Percentiles rank a stretch among this genome's conserved stretches.
phyloP scores from a whole-genome alignment of 2,329 filamentous ascomycete species.

The Cryphonectria nitschkei region DNA sequence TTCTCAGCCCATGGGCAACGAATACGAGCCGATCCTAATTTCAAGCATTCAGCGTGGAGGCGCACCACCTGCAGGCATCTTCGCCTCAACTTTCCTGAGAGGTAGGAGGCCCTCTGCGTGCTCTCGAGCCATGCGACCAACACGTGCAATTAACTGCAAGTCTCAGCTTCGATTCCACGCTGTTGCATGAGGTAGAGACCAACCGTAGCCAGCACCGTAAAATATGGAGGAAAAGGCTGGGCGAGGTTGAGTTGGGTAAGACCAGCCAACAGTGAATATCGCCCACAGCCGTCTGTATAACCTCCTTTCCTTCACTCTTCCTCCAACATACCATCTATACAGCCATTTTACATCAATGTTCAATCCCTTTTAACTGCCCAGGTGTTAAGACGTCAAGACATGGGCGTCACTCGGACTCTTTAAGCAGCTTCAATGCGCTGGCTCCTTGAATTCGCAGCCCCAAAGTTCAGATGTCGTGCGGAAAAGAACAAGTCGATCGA shows the following conservation, averaged over 20 bases:
- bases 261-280: too few relatives aligned
- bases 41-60: neutral
- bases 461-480: neutral
- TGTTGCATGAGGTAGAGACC: neutral
- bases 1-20: neutral
- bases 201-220: neutral
- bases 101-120: neutral
- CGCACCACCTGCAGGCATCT: neutral
- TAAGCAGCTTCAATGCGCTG: neutral
- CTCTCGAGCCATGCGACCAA: too few relatives aligned
- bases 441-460: neutral
- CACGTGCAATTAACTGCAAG: neutral
- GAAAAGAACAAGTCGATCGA: neutral
- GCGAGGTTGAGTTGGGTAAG: too few relatives aligned
- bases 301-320: too few relatives aligned
- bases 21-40: neutral
- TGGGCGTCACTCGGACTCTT: neutral
- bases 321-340: too few relatives aligned
- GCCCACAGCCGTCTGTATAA: too few relatives aligned
- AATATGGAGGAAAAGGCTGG: too few relatives aligned
- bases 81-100: neutral
- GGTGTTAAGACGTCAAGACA: neutral
- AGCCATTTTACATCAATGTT: neutral
- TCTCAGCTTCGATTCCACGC: neutral
- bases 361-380: neutral